phyloP scores from a whole-genome alignment of 257 asterid genomes.

The Vinca minor region DNA sequence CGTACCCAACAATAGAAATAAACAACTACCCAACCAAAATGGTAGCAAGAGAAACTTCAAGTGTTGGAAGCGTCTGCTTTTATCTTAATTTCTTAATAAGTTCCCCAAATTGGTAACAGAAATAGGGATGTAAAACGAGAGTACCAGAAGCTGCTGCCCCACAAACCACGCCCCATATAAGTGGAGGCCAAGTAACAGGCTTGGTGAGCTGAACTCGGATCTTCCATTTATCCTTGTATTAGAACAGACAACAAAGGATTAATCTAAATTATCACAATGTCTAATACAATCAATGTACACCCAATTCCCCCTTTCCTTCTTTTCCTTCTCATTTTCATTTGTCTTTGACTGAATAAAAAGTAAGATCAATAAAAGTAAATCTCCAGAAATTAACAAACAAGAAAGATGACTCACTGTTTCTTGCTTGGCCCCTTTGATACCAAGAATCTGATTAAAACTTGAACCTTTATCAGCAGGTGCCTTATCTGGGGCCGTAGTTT shows the following conservation, averaged over 20 bases:
- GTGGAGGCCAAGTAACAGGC: constrained; percentile 99
- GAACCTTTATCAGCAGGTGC: constrained; percentile 36
- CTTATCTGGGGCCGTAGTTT: constrained; percentile 35
- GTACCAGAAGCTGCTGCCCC: constrained; percentile 99
- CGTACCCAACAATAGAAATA: no score
- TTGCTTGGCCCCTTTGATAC: constrained; percentile 47
- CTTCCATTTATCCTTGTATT: constrained; percentile 76
- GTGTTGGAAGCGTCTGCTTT: no score
- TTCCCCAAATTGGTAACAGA: background rate
- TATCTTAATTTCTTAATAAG: background rate
- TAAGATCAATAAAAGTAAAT: background rate
- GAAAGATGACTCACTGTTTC: constrained; percentile 35
- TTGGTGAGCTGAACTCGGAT: constrained; percentile 84
- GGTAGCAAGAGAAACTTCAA: no score
- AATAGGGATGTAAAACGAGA: constrained; percentile 7
- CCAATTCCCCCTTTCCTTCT: background rate
- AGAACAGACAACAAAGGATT: background rate
- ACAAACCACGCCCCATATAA: constrained; percentile 94
- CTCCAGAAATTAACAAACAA: background rate
- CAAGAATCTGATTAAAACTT: constrained; percentile 46
- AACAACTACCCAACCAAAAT: no score
- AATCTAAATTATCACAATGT: no score
- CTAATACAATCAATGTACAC: background rate
- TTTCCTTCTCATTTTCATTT: background rate
- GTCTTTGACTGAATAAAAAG: background rate